These are phyloP conservation scores for Suillus tomentosus DNA, from an alignment of 768 basidiomycete genomes.

Conservation along the genomic window DNA sequence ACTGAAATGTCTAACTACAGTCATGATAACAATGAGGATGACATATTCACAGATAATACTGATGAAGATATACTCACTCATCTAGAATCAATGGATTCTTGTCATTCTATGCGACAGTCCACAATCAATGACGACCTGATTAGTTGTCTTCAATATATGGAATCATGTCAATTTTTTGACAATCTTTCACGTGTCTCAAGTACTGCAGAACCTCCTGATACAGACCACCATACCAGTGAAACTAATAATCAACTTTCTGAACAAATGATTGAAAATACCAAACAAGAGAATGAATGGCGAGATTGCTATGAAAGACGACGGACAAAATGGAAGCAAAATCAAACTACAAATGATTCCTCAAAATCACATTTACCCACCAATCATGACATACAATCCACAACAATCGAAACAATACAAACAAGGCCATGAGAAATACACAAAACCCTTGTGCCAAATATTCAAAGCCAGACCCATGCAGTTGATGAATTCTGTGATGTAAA, in stretches of 20 bases:
- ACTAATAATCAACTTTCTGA: not conserved
- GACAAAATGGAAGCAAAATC: no score
- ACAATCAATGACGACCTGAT: not conserved
- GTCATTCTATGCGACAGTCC: not conserved
- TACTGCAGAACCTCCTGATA: no score
- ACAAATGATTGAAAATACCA: not conserved
- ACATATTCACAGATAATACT: conserved; percentile 28
- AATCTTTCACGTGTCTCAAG: not conserved
- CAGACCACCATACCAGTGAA: no score
- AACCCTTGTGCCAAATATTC: not conserved
- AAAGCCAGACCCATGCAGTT: not conserved
- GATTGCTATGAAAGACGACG: not conserved
- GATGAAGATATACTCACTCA: not conserved
- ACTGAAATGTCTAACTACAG: not conserved
- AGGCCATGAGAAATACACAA: not conserved
- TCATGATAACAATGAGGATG: conserved; percentile 26
- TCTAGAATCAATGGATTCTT: not conserved
- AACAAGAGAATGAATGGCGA: not conserved
- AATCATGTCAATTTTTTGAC: not conserved
- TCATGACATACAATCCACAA: not conserved
- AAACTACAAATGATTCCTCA: no score
- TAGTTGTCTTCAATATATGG: not conserved
- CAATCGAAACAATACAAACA: not conserved
- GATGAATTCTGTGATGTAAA: not conserved
- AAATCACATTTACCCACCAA: no score